Evolutionary conservation across 352 stramenopile species (phyloP), one percentile per base, ranked within the genome.

Genomic region (Thraustochytrium striatum): DNA sequence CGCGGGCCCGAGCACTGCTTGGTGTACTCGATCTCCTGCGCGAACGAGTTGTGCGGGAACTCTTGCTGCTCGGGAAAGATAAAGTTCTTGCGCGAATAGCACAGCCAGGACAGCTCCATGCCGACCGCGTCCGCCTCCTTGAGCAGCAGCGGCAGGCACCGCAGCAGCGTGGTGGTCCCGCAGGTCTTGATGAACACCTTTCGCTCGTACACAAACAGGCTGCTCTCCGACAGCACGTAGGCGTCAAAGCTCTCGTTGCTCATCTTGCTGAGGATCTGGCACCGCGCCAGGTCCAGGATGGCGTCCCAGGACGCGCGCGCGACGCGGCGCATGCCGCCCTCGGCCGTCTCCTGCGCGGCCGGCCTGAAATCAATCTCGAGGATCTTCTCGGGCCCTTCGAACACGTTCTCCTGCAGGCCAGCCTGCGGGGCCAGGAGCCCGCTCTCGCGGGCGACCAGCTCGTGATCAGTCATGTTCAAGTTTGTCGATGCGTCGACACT

Each of bases 111-210:
- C 75, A 99, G 93, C 80, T 97, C 91, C 21, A 99, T 86, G 3
- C 93, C 95, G 11, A 98, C 88, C 79, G 84, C 84, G 61, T 62
- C 44, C 36, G 88, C 86, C 69, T 88, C 91, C 57, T 92, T 86
- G 65, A 94, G 86, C 65, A 97, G 87, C 59, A 90, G 91, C 19
- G 88, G 87, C 69, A 97, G 84, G 81, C 87, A 93, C 80, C 94
- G 91, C 47, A 99, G 89, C 61, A 99, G 89, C 61, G 96, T 99
- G 13, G 96, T 99, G 3, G 95, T 99, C 58, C 97, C 97, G 86
- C 97, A 99, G 41, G 97, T 99, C 88, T 99, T 99, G 81, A 99
- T 93, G 30, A 99, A 93, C 50, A 99, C 86, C 86, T 98, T 98
- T 89, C 98, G 92, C 7, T 93, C 89, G 85, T 99, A 99, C 35